phyloP scores from a whole-genome alignment of 23 red algal species.

The Gracilaria gracilis region DNA sequence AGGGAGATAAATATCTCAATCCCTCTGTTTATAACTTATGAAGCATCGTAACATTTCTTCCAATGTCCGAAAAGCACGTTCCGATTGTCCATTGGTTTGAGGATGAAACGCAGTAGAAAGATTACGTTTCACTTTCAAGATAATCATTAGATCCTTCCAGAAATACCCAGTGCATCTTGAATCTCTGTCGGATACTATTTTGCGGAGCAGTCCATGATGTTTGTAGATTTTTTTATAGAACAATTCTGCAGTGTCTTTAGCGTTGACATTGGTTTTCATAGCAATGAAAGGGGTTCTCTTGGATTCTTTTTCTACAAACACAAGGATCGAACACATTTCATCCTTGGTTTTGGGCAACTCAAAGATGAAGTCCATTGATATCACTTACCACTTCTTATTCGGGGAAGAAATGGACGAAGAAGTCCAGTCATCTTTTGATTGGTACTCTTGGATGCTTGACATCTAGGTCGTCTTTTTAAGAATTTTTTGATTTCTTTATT shows the following conservation, averaged over 20 bases:
- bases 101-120: conserved; percentile 40
- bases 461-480: conserved; percentile 3
- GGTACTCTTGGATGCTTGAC: conserved; percentile 17
- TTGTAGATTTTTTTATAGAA: conserved; percentile 28
- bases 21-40: conserved; percentile 24
- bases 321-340: conserved; percentile 6
- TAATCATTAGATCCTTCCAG: conserved; percentile 20
- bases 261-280: conserved; percentile 10
- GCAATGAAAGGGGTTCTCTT: conserved; percentile 27
- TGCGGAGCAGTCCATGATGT: conserved; percentile 26
- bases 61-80: conserved; percentile 25
- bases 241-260: conserved; percentile 21
- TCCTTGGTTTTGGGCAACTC: conserved; percentile 37
- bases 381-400: conserved; percentile 35
- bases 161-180: conserved; percentile 30
- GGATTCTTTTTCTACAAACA: conserved; percentile 38
- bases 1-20: conserved; percentile 38
- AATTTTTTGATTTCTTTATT: conserved; percentile 16
- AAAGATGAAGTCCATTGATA: conserved; percentile 50
- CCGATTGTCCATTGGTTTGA: conserved; percentile 51
- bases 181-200: conserved; percentile 36
- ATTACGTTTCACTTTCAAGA: conserved; percentile 24
- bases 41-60: conserved; percentile 47
- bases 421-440: conserved; percentile 21
- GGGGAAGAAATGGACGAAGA: not conserved